phyloP scores from a whole-genome alignment of 2,329 filamentous ascomycete species.

The Chaetomiaceae sp. region DNA sequence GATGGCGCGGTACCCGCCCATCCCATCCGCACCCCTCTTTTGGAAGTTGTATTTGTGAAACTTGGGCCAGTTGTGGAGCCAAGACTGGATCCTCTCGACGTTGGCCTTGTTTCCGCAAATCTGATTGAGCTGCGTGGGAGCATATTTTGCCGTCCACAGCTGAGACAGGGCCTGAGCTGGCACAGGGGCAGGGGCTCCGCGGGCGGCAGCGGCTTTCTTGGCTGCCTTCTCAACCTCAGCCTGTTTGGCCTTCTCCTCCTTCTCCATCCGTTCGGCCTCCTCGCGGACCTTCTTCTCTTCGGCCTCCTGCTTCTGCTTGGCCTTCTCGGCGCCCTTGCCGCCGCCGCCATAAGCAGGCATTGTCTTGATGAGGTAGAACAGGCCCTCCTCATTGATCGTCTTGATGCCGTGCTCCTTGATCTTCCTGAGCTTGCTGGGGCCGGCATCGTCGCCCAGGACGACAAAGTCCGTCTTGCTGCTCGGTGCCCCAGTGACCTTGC shows the following conservation, averaged over 20 bases:
- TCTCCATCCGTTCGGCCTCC: slow-evolving; percentile 80
- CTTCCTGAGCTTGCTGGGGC: slow-evolving; percentile 85
- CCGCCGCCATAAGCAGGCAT: slow-evolving; percentile 84
- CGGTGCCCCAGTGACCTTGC: slow-evolving; percentile 79
- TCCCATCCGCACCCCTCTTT: slow-evolving; percentile 76
- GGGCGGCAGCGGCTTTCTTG: slow-evolving; percentile 46
- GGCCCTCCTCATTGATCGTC: slow-evolving; percentile 88
- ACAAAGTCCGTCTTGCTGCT: slow-evolving; percentile 94
- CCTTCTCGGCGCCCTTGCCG: slow-evolving; percentile 81
- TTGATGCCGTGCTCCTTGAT: slow-evolving; percentile 77
- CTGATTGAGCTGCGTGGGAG: slow-evolving; percentile 75
- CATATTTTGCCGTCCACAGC: slow-evolving; percentile 94
- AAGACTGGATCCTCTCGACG: slow-evolving; percentile 84
- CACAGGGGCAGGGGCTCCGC: slow-evolving; percentile 38
- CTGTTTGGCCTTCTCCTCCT: slow-evolving; percentile 63
- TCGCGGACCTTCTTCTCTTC: slow-evolving; percentile 79
- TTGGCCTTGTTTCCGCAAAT: slow-evolving; percentile 92
- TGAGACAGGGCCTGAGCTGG: slow-evolving; percentile 49
- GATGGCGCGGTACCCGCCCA: slow-evolving; percentile 78
- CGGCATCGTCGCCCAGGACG: slow-evolving; percentile 84
- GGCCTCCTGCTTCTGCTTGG: slow-evolving; percentile 75
- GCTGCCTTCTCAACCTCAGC: slow-evolving; percentile 48
- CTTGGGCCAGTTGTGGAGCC: slow-evolving; percentile 79
- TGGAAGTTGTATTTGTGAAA: slow-evolving; percentile 78
- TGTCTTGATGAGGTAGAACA: slow-evolving; percentile 77